These are phyloP conservation scores for Phalaenopsis aphrodite DNA, from an alignment of 106 monocot species.

Conservation along the genomic window DNA sequence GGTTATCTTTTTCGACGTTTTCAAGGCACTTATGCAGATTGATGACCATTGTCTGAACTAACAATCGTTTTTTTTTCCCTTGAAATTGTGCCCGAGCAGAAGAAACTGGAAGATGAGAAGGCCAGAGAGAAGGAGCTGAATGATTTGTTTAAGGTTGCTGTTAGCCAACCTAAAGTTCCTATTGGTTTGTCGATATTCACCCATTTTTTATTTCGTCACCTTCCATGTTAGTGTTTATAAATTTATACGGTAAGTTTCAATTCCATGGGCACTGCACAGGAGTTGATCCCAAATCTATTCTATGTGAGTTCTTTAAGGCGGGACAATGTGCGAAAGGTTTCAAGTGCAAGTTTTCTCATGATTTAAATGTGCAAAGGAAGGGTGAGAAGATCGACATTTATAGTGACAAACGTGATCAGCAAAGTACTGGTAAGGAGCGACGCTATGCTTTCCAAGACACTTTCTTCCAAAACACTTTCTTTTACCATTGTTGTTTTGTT, in stretches of 20 bases:
- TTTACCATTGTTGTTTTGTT: background rate
- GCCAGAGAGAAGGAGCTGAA: constrained; percentile 90
- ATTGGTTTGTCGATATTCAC: constrained; percentile 32
- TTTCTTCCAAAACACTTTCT: background rate
- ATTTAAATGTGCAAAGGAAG: constrained; percentile 95
- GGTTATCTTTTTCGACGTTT: constrained; percentile 12
- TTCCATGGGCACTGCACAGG: constrained; percentile 31
- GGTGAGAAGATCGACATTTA: constrained; percentile 94
- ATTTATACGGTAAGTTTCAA: background rate
- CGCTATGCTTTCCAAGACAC: background rate
- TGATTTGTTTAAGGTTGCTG: constrained; percentile 87
- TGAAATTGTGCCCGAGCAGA: constrained; percentile 26
- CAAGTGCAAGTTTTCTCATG: constrained; percentile 97
- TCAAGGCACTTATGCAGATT: background rate
- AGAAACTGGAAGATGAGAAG: constrained; percentile 98
- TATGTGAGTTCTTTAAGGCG: constrained; percentile 95
- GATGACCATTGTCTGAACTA: background rate
- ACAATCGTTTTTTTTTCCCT: background rate
- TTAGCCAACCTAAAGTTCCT: constrained; percentile 92
- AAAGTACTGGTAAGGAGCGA: constrained; percentile 21
- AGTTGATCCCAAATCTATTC: constrained; percentile 94
- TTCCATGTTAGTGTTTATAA: background rate
- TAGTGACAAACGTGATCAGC: constrained; percentile 64
- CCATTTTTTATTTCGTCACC: background rate
- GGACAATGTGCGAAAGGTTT: constrained; percentile 91